These are phyloP conservation scores for Elsinoe australis DNA, from an alignment of 2,329 filamentous ascomycete species.

Conservation along the genomic window DNA sequence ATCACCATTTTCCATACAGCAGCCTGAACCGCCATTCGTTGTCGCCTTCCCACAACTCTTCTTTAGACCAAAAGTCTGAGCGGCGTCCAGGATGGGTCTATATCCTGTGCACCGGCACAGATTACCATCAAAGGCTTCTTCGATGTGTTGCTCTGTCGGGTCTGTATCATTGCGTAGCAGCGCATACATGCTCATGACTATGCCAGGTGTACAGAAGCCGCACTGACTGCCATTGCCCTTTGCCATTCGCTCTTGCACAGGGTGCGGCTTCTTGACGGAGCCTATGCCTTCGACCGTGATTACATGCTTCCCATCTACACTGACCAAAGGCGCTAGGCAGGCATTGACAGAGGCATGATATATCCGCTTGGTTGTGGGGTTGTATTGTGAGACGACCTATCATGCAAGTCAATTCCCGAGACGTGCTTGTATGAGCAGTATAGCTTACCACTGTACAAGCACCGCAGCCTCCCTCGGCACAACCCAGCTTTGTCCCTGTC, in stretches of 20 bases:
- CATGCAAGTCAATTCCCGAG: no score
- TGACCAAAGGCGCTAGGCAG: slow-evolving; percentile 84
- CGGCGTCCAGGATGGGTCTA: slow-evolving; percentile 84
- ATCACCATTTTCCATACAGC: slow-evolving; percentile 58
- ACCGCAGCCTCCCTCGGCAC: slow-evolving; percentile 91
- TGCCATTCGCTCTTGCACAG: slow-evolving; percentile 82
- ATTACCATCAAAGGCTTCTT: slow-evolving; percentile 96
- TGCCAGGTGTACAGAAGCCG: slow-evolving; percentile 93
- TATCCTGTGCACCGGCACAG: slow-evolving; percentile 94
- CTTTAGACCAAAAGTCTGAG: slow-evolving; percentile 71
- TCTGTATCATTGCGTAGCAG: slow-evolving; percentile 74
- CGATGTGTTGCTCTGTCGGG: slow-evolving; percentile 73
- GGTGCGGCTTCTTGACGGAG: slow-evolving; percentile 76
- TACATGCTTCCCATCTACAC: slow-evolving; percentile 94
- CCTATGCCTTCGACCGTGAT: slow-evolving; percentile 97
- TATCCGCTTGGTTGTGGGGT: slow-evolving; percentile 83
- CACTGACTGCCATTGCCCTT: slow-evolving; percentile 89
- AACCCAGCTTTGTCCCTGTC: slow-evolving; percentile 93
- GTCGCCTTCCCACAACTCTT: slow-evolving; percentile 49
- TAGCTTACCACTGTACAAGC: slow-evolving; percentile 81
- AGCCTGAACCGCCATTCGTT: slow-evolving; percentile 55
- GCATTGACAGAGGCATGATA: slow-evolving; percentile 97
- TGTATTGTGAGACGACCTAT: slow-evolving; percentile 80
- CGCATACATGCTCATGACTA: slow-evolving; percentile 95
- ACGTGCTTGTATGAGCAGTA: no score